Base-by-base conservation (phyloP, 139 green algal genomes). In the Coelastrella sp. region DNA sequence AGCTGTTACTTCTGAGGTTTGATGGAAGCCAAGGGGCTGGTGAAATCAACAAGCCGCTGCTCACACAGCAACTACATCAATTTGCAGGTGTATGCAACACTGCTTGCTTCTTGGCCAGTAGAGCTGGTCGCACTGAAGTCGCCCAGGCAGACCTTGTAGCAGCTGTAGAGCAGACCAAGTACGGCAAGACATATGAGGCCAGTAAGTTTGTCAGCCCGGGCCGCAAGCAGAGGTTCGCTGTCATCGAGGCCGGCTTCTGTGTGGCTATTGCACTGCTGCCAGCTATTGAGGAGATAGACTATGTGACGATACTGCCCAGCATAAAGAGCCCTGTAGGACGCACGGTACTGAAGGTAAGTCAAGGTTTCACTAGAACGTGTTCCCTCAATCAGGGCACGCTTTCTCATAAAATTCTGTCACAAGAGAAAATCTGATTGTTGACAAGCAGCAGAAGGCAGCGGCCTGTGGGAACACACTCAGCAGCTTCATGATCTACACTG, bases 221-320 rank as follows among this genome's bases (percentile, higher is more conserved):
- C 6, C 93, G 93, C 78, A 92, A 90, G 90, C 75, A 78, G 65
- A 93, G 94, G 6, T 94, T 96, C 84, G 92, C 93, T 8, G 87
- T 97, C 15, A 95, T 97, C 89, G 96, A 99, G 87, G 96, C 92
- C 0, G 93, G 95, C 73, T 98, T 97, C 66, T 91, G 89, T 8
- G 89, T 99, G 60, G 87, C 94, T 7, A 94, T 93, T 88, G 97
- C 94, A 8, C 93, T 99, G 84, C 92, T 98, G 93, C 96, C 97
- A 7, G 94, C 97, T 74, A 97, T 99, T 5, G 97, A 99, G 95
- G 95, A 95, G 0, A 91, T 99, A 17, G 91, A 95, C 27, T 93
- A 94, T 74, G 93, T 95, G 8, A 98, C 95, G 59, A 97, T 98
- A 75, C 78, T 94, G 80, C 97, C 96, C 9, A 93, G 92, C 4